Percentiles rank a stretch among this genome's conserved stretches.
Evolutionary conservation across 805 yeast species (phyloP).

Genomic region (Maudiozyma turicensis): DNA sequence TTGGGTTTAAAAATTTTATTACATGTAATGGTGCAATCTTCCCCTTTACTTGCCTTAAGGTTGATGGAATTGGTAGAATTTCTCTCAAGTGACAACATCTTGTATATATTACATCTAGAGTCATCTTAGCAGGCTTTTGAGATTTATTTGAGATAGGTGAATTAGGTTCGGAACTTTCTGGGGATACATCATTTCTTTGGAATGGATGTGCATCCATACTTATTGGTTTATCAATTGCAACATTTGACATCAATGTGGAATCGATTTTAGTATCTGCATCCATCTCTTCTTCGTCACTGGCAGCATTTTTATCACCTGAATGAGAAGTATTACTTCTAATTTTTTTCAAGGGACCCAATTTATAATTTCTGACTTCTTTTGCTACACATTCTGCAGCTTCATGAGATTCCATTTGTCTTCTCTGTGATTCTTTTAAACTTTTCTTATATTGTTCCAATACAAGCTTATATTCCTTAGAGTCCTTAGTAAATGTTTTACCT

Average conservation of each 20-base stretch:
- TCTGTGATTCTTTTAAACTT: conserved; percentile 51
- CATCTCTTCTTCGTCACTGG: not conserved
- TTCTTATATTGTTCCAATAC: conserved; percentile 52
- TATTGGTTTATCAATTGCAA: conserved; percentile 58
- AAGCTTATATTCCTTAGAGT: conserved; percentile 37
- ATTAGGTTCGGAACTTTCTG: conserved; percentile 1
- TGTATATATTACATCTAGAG: conserved; percentile 65
- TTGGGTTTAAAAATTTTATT: conserved; percentile 71
- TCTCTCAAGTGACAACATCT: conserved; percentile 90
- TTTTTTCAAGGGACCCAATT: conserved; percentile 5
- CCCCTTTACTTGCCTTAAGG: conserved; percentile 70
- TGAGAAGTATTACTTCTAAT: not conserved
- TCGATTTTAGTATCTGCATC: not conserved
- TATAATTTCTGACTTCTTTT: conserved; percentile 47
- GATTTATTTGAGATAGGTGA: not conserved
- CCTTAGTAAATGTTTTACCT: conserved; percentile 17
- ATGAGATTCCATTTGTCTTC: conserved; percentile 72
- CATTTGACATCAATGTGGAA: conserved; percentile 8
- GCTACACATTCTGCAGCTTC: conserved; percentile 61
- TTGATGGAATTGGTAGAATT: conserved; percentile 85
- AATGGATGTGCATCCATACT: conserved; percentile 52
- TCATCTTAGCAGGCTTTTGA: conserved; percentile 13
- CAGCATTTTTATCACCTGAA: not conserved
- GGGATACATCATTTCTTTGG: conserved; percentile 24
- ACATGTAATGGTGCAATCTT: conserved; percentile 65